phyloP scores from a whole-genome alignment of 306 rosid species.

The Begonia fuchsioides region DNA sequence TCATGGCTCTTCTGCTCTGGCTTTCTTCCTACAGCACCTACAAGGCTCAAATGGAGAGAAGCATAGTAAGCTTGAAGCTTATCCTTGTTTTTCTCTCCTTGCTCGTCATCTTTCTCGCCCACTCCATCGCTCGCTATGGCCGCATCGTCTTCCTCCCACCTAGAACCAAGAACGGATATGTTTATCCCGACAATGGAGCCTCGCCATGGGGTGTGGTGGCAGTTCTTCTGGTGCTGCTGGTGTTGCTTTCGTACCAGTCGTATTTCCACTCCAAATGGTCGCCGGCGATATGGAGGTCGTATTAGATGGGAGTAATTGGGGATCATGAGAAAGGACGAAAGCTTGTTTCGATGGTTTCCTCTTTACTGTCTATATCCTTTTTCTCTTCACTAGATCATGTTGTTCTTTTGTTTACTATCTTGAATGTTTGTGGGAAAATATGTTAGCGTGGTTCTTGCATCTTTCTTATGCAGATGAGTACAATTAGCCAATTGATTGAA shows the following conservation, averaged over 20 bases:
- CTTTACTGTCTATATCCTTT: background rate
- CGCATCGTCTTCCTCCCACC: constrained; percentile 19
- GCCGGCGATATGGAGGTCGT: constrained; percentile 29
- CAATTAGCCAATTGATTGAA: too few species aligned
- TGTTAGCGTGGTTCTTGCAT: too few species aligned
- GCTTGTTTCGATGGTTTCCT: background rate
- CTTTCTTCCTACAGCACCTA: constrained; percentile 38
- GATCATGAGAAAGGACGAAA: background rate
- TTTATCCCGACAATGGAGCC: constrained; percentile 8
- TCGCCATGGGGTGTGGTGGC: constrained; percentile 55
- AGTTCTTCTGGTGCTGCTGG: constrained; percentile 32
- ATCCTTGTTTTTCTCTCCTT: constrained; percentile 35
- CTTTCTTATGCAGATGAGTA: too few species aligned
- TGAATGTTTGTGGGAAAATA: too few species aligned
- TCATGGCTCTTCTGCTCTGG: constrained; percentile 27
- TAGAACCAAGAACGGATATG: constrained; percentile 5
- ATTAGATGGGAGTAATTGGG: constrained; percentile 5
- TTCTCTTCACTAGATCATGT: too few species aligned
- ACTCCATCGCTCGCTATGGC: constrained; percentile 22
- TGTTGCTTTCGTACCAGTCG: constrained; percentile 38
- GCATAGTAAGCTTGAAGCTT: constrained; percentile 19
- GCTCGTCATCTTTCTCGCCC: constrained; percentile 28
- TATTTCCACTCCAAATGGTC: constrained; percentile 52
- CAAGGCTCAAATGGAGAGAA: constrained; percentile 31
- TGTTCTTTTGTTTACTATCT: too few species aligned